phyloP scores from a whole-genome alignment of 495 filamentous ascomycete genomes.

The Glonium stellatum region DNA sequence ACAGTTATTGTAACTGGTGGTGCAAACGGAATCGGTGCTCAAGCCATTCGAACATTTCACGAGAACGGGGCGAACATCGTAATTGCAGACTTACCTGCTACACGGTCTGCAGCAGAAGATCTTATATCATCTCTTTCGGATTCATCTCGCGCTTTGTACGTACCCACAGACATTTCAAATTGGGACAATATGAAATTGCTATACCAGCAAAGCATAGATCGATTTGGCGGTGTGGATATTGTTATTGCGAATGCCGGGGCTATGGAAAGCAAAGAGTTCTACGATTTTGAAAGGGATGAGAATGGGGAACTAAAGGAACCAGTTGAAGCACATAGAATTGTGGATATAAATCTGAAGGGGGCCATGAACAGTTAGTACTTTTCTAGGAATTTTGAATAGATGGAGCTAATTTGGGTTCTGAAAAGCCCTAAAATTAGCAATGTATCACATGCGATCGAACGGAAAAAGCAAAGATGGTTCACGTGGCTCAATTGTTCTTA shows the following conservation, averaged over 20 bases:
- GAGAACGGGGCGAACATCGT: constrained; percentile 16
- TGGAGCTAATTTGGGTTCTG: not conserved
- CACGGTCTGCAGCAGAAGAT: constrained; percentile 6
- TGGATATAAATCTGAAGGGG: constrained; percentile 43
- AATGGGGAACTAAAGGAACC: constrained; percentile 41
- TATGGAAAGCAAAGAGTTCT: constrained; percentile 36
- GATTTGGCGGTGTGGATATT: constrained; percentile 43
- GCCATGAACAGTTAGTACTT: constrained; percentile 34
- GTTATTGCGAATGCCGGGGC: constrained; percentile 49
- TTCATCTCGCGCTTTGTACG: constrained; percentile 24
- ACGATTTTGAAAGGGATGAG: constrained; percentile 39
- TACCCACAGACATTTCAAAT: constrained; percentile 38
- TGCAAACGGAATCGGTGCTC: constrained; percentile 20
- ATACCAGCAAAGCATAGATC: constrained; percentile 38
- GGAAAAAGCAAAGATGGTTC: constrained; percentile 4
- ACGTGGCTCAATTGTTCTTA: constrained; percentile 19
- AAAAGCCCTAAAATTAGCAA: constrained; percentile 19
- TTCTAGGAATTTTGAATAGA: not conserved
- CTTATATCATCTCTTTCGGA: constrained; percentile 17
- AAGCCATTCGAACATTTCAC: constrained; percentile 20
- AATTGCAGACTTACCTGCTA: constrained; percentile 18
- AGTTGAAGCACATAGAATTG: constrained; percentile 24
- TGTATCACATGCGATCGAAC: constrained; percentile 18
- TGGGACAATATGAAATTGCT: constrained; percentile 40
- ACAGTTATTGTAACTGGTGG: constrained; percentile 22